Percentiles rank a stretch among this genome's conserved stretches.
Conservation (phyloP, 2,329 filamentous ascomycete genomes). For the Xylariaceae sp. region DNA sequence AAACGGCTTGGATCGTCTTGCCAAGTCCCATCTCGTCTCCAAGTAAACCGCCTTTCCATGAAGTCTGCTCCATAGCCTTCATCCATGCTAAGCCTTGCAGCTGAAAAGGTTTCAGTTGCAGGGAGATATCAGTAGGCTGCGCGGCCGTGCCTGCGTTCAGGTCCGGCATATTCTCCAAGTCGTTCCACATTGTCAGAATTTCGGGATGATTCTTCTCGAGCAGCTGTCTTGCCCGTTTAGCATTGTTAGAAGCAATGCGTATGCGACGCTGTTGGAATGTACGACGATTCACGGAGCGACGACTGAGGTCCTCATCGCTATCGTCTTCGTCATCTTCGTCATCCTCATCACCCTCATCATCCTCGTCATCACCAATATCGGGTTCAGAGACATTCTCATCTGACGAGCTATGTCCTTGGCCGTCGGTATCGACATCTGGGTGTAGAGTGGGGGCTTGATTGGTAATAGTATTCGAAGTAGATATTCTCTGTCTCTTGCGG, state of each 20-base stretch:
- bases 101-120: constrained; percentile 90
- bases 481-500: constrained; percentile 21
- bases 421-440: neutral
- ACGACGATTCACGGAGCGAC: no score
- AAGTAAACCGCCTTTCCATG: constrained; percentile 87
- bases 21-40: constrained; percentile 99
- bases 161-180: constrained; percentile 70
- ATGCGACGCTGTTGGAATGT: neutral
- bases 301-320: no score
- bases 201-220: constrained; percentile 79
- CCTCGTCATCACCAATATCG: neutral
- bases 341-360: no score
- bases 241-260: constrained; percentile 27
- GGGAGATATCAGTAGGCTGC: constrained; percentile 79
- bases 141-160: constrained; percentile 67
- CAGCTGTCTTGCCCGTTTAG: constrained; percentile 62
- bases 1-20: constrained; percentile 98
- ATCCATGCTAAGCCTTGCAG: constrained; percentile 95
- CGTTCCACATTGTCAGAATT: constrained; percentile 83
- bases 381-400: neutral
- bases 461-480: constrained; percentile 8
- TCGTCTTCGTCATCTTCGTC: no score
- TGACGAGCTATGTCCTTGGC: neutral
- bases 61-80: constrained; percentile 82
- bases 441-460: neutral